phyloP scores from a whole-genome alignment of 2,329 filamentous ascomycete species.

The Calonectria montana region DNA sequence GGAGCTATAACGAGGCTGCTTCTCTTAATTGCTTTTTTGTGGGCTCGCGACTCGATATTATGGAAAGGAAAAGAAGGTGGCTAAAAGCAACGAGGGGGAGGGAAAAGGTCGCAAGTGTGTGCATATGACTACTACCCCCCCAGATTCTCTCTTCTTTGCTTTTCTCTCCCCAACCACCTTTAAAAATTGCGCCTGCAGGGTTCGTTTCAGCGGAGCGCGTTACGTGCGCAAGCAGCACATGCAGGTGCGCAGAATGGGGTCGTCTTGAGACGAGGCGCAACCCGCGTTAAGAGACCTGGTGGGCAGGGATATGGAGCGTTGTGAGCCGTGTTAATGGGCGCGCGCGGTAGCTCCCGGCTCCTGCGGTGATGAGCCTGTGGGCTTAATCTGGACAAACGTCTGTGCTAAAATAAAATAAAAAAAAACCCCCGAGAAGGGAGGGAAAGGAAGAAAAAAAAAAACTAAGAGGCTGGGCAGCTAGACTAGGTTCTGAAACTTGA shows the following conservation, averaged over 20 bases:
- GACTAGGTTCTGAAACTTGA: slow-evolving; percentile 1
- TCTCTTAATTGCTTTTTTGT: slow-evolving; percentile 4
- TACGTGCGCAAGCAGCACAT: slow-evolving; percentile 1
- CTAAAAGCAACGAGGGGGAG: background rate
- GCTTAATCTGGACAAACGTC: background rate
- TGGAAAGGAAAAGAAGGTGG: background rate
- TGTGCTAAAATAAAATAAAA: too few relatives aligned
- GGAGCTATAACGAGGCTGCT: background rate
- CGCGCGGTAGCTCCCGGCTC: background rate
- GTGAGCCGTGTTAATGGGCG: background rate
- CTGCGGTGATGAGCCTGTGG: background rate
- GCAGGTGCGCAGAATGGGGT: slow-evolving; percentile 6
- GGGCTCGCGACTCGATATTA: slow-evolving; percentile 3
- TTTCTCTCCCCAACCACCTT: slow-evolving; percentile 9
- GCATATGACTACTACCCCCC: background rate
- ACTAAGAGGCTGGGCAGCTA: background rate
- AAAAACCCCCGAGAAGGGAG: background rate
- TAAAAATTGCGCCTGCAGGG: slow-evolving; percentile 8
- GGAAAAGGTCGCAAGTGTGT: background rate
- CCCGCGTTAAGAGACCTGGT: slow-evolving; percentile 5
- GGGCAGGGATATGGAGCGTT: slow-evolving; percentile 5
- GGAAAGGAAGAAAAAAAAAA: background rate
- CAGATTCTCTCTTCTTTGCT: background rate
- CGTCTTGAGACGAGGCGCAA: background rate
- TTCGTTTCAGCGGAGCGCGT: slow-evolving; percentile 14